These are phyloP conservation scores for Colletotrichum sp. DNA, from an alignment of 2,329 filamentous ascomycete species.

Conservation along the genomic window DNA sequence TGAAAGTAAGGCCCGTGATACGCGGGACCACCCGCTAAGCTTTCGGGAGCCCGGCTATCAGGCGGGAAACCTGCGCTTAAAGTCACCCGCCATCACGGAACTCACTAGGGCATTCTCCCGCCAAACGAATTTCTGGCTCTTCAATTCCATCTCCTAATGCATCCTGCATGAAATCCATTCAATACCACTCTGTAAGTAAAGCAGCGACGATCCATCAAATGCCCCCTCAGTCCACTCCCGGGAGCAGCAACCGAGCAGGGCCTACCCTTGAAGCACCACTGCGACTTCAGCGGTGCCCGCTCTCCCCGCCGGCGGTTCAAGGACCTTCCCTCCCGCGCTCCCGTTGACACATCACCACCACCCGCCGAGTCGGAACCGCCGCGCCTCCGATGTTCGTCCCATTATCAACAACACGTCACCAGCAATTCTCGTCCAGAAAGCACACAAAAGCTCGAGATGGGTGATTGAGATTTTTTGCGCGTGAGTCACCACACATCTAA, in stretches of 20 bases:
- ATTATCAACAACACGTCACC: not conserved
- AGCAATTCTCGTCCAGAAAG: not conserved
- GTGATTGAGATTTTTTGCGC: not conserved
- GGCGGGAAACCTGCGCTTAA: not conserved
- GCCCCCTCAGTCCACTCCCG: not conserved
- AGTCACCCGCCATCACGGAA: not conserved
- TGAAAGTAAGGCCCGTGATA: not conserved
- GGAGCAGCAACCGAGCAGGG: not conserved
- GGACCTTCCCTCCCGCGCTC: not conserved
- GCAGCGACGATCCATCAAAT: not conserved
- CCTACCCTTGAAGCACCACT: not conserved
- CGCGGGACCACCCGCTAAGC: not conserved
- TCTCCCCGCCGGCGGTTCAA: not conserved
- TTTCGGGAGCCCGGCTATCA: not conserved
- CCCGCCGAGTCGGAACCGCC: not conserved
- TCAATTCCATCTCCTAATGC: not conserved
- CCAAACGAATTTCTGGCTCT: not conserved
- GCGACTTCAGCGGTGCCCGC: not conserved
- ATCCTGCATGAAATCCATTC: not conserved
- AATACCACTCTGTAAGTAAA: not conserved
- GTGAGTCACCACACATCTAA: not conserved
- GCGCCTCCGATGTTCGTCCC: not conserved
- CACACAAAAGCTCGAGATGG: fast-evolving
- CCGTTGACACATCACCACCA: not conserved
- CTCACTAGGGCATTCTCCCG: not conserved